Evolutionary conservation across 2,329 filamentous ascomycete genomes (phyloP).

Genomic region (Alternaria sp.): DNA sequence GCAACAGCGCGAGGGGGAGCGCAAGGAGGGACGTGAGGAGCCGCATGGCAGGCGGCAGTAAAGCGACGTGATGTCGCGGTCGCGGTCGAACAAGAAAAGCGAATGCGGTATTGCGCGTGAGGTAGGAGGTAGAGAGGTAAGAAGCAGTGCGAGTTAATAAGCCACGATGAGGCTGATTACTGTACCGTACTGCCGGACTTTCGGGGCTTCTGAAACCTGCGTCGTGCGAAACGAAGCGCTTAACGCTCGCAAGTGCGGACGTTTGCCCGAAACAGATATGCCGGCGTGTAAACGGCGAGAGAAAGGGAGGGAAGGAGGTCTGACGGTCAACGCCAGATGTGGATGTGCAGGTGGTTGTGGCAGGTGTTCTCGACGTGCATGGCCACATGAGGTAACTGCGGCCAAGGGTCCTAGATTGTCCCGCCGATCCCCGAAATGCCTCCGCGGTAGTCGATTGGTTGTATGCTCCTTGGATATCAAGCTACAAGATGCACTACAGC

Average conservation of each 20-base stretch:
- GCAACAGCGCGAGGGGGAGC: slow-evolving; percentile 30
- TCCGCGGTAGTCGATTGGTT: slow-evolving; percentile 1
- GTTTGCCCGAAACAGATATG: background rate
- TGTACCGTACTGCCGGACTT: slow-evolving; percentile 5
- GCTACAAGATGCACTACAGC: slow-evolving; percentile 4
- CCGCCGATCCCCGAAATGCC: slow-evolving; percentile 6
- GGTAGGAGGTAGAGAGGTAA: slow-evolving; percentile 1
- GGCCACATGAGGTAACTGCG: slow-evolving; percentile 4
- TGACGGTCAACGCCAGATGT: slow-evolving; percentile 11
- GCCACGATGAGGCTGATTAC: slow-evolving; percentile 11
- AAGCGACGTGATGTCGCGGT: background rate
- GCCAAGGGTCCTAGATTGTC: slow-evolving; percentile 2
- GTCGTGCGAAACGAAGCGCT: slow-evolving; percentile 13
- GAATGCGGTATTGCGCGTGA: slow-evolving; percentile 1
- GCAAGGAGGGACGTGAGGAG: slow-evolving; percentile 27
- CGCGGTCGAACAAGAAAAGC: background rate
- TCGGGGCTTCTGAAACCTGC: slow-evolving; percentile 17
- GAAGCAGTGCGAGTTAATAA: slow-evolving; percentile 1
- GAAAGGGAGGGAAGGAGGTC: background rate
- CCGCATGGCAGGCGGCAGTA: slow-evolving; percentile 39
- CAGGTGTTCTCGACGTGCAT: slow-evolving; percentile 9
- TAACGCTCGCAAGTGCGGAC: slow-evolving; percentile 7
- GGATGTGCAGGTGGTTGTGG: background rate
- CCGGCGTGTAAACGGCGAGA: background rate
- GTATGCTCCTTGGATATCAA: background rate